Base-by-base conservation (phyloP, 805 yeast species). In the Teunomyces stri region DNA sequence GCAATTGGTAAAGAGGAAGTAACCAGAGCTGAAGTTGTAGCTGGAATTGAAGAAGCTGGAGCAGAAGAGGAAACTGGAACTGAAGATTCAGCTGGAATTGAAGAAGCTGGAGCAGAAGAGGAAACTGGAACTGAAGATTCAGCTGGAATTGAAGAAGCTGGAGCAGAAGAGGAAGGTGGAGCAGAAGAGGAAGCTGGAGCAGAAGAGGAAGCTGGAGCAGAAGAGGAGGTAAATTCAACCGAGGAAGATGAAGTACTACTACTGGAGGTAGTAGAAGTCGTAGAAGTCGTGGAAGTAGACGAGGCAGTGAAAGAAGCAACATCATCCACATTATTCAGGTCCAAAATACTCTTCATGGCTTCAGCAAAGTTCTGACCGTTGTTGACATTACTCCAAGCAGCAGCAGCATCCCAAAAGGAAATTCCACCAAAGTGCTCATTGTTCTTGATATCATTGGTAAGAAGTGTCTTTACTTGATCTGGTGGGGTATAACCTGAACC, bases 401-500 rank as follows among this genome's bases (percentile, higher is more conserved):
- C 58, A 6, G 71, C 56, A 6, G 68, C 68, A 49, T 68, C 73
- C 73, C 73, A 68, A 40, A 68, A 47, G 29, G 66, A 55, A 27
- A 73, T 60, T 27, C 70, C 77, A 16, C 74, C 77, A 34, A 73
- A 69, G 47, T 56, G 45, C 9, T 59, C 46, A 36, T 54, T 53
- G 20, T 51, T 44, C 44, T 49, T 51, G 22, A 64, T 57, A 15
- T 51, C 39, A 18, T 56, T 44, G 7, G 46, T 35, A 30, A 62
- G 34, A 29, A 43, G 44, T 11, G 37, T 21, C 47, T 57, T 45
- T 25, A 65, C 61, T 7, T 52, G 40, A 10, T 48, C 51, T 28
- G 62, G 43, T 30, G 47, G 45, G 28, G 71, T 70, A 54, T 79
- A 85, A 13, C 90, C 90, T 11, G 74, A 60, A 1, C 76, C 72